Base-by-base conservation (phyloP, 2,329 filamentous ascomycete genomes). In the Hymenoscyphus infarciens region DNA sequence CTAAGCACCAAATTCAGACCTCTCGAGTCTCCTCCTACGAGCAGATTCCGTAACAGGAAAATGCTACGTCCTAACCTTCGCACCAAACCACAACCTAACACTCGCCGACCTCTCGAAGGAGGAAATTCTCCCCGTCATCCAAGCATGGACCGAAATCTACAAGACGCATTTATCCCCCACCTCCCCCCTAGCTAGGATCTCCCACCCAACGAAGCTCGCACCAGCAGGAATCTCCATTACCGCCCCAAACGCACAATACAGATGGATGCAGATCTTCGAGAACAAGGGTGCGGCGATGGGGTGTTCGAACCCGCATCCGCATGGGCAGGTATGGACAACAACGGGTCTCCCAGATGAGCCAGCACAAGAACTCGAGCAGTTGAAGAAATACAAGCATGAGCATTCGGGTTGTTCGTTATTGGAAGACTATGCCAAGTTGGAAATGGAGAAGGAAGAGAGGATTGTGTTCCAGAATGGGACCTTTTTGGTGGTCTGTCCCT, bases 241-340 rank as follows among this genome's bases (percentile, higher is more conserved):
- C 25, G 77, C 78, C 31, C 88, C 92, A 4, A 86, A 82, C 59
- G 84, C 90, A 60, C 91, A 96, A 77, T 92, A 96, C 71, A 86
- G 90, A 60, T 98, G 96, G 78, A 97, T 99, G 93, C 95, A 99
- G 75, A 98, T 99, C 67, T 99, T 99, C 67, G 95, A 99, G 79
- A 99, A 99, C 81, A 99, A 99, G 78, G 95, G 95, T 59, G 87
- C 90, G 0, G 92, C 94, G 11, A 99, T 99, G 95, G 95, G 95
- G 59, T 99, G 95, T 80, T 98, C 94, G 1, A 99, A 99, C 75
- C 95, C 95, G 0, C 95, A 99, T 75, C 95, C 95, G 0, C 95
- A 99, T 77, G 94, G 95, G 63, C 95, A 99, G 76, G 83, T 97
- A 66, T 99, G 95, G 95, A 95, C 92, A 1, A 96, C 93, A 0